Conservation (phyloP, 2,329 filamentous ascomycete species). For the Xylaria sp. region DNA sequence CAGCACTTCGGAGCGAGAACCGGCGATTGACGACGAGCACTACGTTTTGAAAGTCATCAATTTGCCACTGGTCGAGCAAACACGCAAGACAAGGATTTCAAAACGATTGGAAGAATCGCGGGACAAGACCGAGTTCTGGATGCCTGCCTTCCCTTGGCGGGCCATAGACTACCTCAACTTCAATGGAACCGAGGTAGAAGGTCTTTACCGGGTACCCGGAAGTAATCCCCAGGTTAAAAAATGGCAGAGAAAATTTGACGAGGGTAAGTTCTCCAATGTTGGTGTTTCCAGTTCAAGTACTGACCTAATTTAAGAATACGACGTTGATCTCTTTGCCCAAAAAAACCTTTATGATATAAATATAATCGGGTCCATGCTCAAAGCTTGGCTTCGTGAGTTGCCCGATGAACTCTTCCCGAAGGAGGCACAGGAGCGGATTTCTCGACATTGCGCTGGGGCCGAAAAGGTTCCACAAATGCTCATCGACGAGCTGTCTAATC, state of each 20-base stretch:
- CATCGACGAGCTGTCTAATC: slow-evolving; percentile 88
- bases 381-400: slow-evolving; percentile 94
- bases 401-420: slow-evolving; percentile 95
- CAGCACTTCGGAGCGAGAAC: slow-evolving; percentile 72
- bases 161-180: slow-evolving; percentile 97
- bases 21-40: slow-evolving; percentile 78
- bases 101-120: slow-evolving; percentile 86
- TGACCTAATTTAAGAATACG: slow-evolving; percentile 68
- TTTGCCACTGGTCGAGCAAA: slow-evolving; percentile 85
- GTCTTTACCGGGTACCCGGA: slow-evolving; percentile 90
- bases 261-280: slow-evolving; percentile 62
- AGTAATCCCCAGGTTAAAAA: slow-evolving; percentile 91
- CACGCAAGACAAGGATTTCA: slow-evolving; percentile 88
- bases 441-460: slow-evolving; percentile 80
- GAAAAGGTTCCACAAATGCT: slow-evolving; percentile 85
- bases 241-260: slow-evolving; percentile 92
- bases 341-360: slow-evolving; percentile 94
- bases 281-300: slow-evolving; percentile 6
- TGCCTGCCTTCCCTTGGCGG: slow-evolving; percentile 94
- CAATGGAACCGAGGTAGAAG: slow-evolving; percentile 92
- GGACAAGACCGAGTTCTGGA: slow-evolving; percentile 99
- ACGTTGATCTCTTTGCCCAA: slow-evolving; percentile 90
- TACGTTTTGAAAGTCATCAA: slow-evolving; percentile 89
- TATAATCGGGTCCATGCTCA: slow-evolving; percentile 94
- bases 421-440: slow-evolving; percentile 79